A percentile compares a stretch with the other conserved stretches of the same genome.
Evolutionary conservation across 768 basidiomycete genomes (phyloP).

Genomic region (Kwoniella shandongensis): DNA sequence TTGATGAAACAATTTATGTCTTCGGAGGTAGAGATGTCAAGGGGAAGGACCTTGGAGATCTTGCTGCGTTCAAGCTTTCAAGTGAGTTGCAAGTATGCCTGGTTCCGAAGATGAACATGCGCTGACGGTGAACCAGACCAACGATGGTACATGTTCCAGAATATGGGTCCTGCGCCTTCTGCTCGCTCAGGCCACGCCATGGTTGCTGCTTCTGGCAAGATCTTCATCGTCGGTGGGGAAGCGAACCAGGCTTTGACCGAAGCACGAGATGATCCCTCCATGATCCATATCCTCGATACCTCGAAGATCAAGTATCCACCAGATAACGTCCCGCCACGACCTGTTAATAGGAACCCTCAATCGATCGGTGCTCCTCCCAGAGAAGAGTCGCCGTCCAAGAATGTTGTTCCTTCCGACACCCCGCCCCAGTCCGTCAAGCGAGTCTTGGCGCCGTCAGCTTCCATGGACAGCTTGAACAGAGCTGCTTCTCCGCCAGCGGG

Average conservation of each 20-base stretch:
- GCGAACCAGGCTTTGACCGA: conserved; percentile 65
- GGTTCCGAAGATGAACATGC: background rate
- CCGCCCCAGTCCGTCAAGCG: conserved; percentile 25
- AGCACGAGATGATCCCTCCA: conserved; percentile 72
- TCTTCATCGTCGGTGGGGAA: conserved; percentile 94
- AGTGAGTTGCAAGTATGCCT: conserved; percentile 62
- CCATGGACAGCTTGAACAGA: conserved; percentile 32
- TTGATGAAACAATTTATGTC: conserved; percentile 95
- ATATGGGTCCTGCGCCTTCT: conserved; percentile 94
- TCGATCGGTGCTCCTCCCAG: conserved; percentile 2
- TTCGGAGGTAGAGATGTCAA: conserved; percentile 97
- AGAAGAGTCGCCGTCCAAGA: conserved; percentile 17
- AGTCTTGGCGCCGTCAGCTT: conserved; percentile 20
- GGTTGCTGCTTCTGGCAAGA: conserved; percentile 78
- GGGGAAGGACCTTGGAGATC: conserved; percentile 89
- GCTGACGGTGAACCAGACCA: conserved; percentile 71
- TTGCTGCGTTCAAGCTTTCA: conserved; percentile 94
- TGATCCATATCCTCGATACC: conserved; percentile 92
- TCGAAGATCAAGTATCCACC: conserved; percentile 91
- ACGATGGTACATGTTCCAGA: conserved; percentile 99
- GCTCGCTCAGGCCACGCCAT: conserved; percentile 97
- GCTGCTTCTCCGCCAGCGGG: conserved; percentile 28
- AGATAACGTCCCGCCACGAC: conserved; percentile 58
- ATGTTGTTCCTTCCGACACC: conserved; percentile 8
- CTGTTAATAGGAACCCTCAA: conserved; percentile 19